phyloP scores from a whole-genome alignment of 345 rosid species.

The Aquilaria malaccensis region DNA sequence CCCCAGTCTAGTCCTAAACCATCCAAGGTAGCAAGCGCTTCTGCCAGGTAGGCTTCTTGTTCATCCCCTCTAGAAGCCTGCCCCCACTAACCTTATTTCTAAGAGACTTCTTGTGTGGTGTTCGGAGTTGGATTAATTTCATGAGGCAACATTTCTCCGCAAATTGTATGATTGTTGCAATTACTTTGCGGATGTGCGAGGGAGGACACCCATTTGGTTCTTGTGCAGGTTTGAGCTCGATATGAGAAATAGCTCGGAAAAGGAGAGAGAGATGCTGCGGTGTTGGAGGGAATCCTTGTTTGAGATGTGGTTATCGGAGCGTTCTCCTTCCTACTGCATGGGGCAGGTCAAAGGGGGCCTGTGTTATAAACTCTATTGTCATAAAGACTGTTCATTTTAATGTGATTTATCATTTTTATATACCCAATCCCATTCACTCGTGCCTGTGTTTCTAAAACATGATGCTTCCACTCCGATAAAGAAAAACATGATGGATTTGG shows the following conservation, averaged over 20 bases:
- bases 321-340: neutral
- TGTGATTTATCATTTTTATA: neutral
- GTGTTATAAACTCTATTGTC: neutral
- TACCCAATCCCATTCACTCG: no score
- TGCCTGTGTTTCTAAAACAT: no score
- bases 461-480: no score
- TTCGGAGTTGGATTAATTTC: neutral
- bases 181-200: neutral
- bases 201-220: slow-evolving; percentile 6
- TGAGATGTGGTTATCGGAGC: slow-evolving; percentile 1
- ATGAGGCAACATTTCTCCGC: neutral
- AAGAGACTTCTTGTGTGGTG: slow-evolving; percentile 5
- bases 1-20: slow-evolving; percentile 22
- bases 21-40: slow-evolving; percentile 19
- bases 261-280: neutral
- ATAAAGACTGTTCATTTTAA: neutral
- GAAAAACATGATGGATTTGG: no score
- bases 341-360: neutral
- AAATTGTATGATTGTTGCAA: neutral
- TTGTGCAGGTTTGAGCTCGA: slow-evolving; percentile 1
- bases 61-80: neutral
- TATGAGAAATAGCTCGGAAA: neutral
- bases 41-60: slow-evolving; percentile 19
- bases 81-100: neutral
- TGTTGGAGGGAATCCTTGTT: neutral